Percentiles rank a stretch among this genome's conserved stretches.
These are phyloP conservation scores for Angophora floribunda DNA, from an alignment of 345 rosid genomes.

Conservation along the genomic window DNA sequence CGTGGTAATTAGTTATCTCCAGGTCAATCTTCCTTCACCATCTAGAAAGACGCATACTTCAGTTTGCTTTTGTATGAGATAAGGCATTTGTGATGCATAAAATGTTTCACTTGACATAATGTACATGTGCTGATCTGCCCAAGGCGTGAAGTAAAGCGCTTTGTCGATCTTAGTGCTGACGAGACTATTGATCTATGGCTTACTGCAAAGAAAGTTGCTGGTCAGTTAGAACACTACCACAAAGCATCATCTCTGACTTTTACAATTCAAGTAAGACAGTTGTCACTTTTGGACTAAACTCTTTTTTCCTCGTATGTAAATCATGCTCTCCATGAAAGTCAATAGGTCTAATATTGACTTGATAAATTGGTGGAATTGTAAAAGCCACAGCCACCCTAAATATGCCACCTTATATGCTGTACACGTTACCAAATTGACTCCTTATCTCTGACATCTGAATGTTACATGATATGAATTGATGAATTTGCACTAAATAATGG, in stretches of 20 bases:
- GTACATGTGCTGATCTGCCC: slow-evolving; percentile 88
- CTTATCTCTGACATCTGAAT: neutral
- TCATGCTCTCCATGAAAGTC: neutral
- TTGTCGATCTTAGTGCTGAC: slow-evolving; percentile 75
- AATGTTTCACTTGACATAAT: neutral
- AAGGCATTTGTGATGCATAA: neutral
- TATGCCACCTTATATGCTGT: neutral
- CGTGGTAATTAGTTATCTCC: neutral
- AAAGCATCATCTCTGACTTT: slow-evolving; percentile 74
- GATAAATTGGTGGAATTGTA: too few relatives aligned
- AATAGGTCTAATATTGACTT: too few relatives aligned
- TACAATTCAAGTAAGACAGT: slow-evolving; percentile 51
- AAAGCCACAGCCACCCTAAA: neutral
- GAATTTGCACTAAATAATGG: neutral
- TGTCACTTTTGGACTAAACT: neutral
- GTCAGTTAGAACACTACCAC: slow-evolving; percentile 58
- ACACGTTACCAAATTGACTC: neutral
- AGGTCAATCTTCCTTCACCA: neutral
- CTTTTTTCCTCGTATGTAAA: neutral
- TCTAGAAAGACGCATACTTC: neutral
- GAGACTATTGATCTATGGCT: slow-evolving; percentile 82
- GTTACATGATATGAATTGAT: neutral
- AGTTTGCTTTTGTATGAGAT: neutral
- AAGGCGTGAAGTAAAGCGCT: slow-evolving; percentile 74
- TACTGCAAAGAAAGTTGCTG: slow-evolving; percentile 65